These are phyloP conservation scores for Sistotremastrum suecicum DNA, from an alignment of 768 basidiomycete species.

Conservation along the genomic window DNA sequence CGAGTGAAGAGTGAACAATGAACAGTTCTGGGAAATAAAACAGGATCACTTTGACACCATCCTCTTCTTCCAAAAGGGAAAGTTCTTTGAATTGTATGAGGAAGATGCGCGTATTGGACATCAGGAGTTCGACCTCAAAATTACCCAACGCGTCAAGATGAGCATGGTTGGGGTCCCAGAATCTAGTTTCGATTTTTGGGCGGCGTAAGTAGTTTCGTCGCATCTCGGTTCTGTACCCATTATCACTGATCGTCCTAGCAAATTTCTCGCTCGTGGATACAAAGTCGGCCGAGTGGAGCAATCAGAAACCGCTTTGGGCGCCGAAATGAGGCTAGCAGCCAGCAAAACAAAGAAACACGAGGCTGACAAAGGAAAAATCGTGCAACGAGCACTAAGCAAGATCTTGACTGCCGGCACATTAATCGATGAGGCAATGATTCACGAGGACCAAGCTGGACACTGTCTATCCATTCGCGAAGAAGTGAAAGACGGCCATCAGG, in stretches of 20 bases:
- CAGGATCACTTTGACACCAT: constrained; percentile 95
- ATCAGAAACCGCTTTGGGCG: constrained; percentile 90
- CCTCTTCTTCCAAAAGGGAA: constrained; percentile 97
- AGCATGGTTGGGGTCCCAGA: constrained; percentile 99
- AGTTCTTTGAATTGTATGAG: constrained; percentile 55
- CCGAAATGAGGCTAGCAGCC: constrained; percentile 84
- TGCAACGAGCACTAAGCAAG: constrained; percentile 82
- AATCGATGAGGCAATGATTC: constrained; percentile 77
- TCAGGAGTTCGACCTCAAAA: constrained; percentile 87
- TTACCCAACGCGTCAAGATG: constrained; percentile 92
- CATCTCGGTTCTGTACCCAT: not conserved
- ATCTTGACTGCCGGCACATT: constrained; percentile 95
- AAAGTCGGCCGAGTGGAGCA: constrained; percentile 97
- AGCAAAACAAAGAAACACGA: constrained; percentile 41
- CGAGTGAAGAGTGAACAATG: not conserved
- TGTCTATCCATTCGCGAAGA: constrained; percentile 70
- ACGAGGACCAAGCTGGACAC: constrained; percentile 89
- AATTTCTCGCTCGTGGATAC: constrained; percentile 74
- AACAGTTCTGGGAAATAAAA: constrained; percentile 56
- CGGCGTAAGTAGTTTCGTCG: constrained; percentile 40
- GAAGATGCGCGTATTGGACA: constrained; percentile 91
- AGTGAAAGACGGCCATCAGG: constrained; percentile 24
- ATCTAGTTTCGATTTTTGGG: constrained; percentile 85
- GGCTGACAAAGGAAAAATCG: constrained; percentile 64
- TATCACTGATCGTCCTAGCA: constrained; percentile 26